Base-by-base conservation (phyloP, 2,329 filamentous ascomycete species). In the Ophiocordyceps camponoti-floridani region DNA sequence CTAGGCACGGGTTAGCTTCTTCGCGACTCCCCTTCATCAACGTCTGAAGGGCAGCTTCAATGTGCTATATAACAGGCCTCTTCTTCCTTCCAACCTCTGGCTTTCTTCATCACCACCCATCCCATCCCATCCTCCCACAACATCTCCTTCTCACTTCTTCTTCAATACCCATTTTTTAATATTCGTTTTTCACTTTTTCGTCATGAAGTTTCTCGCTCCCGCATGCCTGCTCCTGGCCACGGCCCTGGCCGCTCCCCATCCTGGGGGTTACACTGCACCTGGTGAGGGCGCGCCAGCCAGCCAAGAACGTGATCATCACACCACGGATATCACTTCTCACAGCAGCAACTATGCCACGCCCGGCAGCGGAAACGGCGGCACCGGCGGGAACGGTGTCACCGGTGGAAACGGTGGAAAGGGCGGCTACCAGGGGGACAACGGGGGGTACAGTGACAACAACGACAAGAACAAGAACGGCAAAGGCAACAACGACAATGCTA, bases 191-290 rank as follows among this genome's bases (percentile, higher is more conserved):
- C 12, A 9, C 28, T 11, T 18, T 38, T 18, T 9, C 41, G 26
- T 2, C 14, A 44, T 44, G 43, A 44, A 44, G 43, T 44, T 44
- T 37, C 4, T 41, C 35, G 43, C 43, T 26, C 14, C 37, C 27
- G 37, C 43, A 35, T 40, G 11, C 26, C n/a, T 40, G 14, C 27
- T 44, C 35, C 43, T 44, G 43, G 43, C 37, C 27, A 18, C 43
- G 10, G 43, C 43, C 43, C n/a, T 44, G 33, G 43, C 43, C 27
- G 43, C 37, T 38, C 43, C 43, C 13, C 23, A 40, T 16, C n/a
- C 30, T n/a, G 37, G 26, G 8, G 33, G 43, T 37, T 33, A 43
- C 31, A 23, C 8, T 11, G n/a, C 30, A 4, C 28, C 30, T 35
- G n/a, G 16, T 23, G 42, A 43, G 10, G 23, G 23, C 28, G n/a